phyloP scores from a whole-genome alignment of 352 stramenopile species.

The Pythium aristosporum region DNA sequence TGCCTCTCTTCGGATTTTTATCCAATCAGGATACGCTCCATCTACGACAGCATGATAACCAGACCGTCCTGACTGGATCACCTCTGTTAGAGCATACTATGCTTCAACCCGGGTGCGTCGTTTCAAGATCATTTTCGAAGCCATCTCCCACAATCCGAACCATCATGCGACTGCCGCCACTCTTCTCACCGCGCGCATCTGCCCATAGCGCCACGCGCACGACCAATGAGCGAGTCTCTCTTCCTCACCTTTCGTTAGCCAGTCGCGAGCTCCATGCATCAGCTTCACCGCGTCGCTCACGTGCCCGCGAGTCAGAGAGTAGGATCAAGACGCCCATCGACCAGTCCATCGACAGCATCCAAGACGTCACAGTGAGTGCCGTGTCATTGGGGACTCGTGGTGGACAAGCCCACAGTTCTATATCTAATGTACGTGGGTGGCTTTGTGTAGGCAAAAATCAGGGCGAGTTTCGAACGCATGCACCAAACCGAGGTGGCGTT shows the following conservation, averaged over 20 bases:
- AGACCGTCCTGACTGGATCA: constrained; percentile 1
- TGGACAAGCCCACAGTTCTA: too few relatives aligned
- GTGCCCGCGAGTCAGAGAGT: neutral
- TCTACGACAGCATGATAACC: neutral
- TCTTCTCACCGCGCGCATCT: neutral
- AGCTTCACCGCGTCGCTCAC: constrained; percentile 1
- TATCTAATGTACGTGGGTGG: neutral
- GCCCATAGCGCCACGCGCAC: neutral
- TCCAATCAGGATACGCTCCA: neutral
- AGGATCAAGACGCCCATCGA: constrained; percentile 13
- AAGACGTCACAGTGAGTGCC: constrained; percentile 13
- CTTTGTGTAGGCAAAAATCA: constrained; percentile 15
- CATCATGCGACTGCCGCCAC: neutral
- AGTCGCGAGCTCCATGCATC: constrained; percentile 1
- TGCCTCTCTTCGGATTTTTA: neutral
- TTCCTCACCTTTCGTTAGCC: constrained; percentile 2
- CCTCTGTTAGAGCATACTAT: neutral
- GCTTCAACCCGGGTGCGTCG: constrained; percentile 7
- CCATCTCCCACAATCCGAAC: neutral
- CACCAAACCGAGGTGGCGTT: constrained; percentile 26
- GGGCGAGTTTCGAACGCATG: constrained; percentile 21
- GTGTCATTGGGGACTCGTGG: neutral
- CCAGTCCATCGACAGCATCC: constrained; percentile 17
- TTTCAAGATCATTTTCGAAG: neutral
- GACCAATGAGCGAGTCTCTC: too few relatives aligned